Evolutionary conservation across 306 rosid genomes (phyloP), one percentile per base, ranked within the genome.

Genomic region (Vigna reflexopilosa): DNA sequence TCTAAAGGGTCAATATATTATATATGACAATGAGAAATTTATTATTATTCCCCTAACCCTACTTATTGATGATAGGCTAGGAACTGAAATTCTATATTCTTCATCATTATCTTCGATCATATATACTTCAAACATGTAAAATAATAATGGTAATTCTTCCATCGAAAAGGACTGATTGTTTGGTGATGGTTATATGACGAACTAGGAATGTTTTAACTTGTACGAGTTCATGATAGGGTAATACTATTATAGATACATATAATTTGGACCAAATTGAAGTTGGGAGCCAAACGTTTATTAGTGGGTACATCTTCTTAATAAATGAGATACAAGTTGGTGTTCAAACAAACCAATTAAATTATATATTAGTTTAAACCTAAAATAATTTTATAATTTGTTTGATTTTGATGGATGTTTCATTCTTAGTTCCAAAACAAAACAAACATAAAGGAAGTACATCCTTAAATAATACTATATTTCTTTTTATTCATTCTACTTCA

Each of bases 61-160:
- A 69, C 58, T 68, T 26, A 38, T 42, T 67, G 6, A 20, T 67
- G 54, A 44, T 67, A 67, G 72, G 72, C 54, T 67, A 42, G 72
- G 12, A 44, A 67, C 72, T 67, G 36, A 67, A 67, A 67, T 44
- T 42, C 54, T 20, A 42, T 67, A 62, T 62, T 34, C 68, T 62
- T 62, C 68, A 34, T 62, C 68, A 34, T 34, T 14, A 62, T 62
- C 68, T 61, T 40, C 34, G 28, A 30, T 30, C 20, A 61, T 61
- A 38, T 42, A 66, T 66, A 8, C 71, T 68, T 68, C 42, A 32
- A 56, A 77, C 81, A 56, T 54, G 81, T 42, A 52, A 77, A 67
- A 40, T 56, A 67, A 47, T 48, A 47, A 47, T 69, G 73, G 73
- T 69, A 26, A 69, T 24, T 69, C 73, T 26, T 69, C 26, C 58